Percentiles rank a stretch among this genome's conserved stretches.
These are phyloP conservation scores for Cryphonectria carpinicola DNA, from an alignment of 2,329 filamentous ascomycete species.

Conservation along the genomic window DNA sequence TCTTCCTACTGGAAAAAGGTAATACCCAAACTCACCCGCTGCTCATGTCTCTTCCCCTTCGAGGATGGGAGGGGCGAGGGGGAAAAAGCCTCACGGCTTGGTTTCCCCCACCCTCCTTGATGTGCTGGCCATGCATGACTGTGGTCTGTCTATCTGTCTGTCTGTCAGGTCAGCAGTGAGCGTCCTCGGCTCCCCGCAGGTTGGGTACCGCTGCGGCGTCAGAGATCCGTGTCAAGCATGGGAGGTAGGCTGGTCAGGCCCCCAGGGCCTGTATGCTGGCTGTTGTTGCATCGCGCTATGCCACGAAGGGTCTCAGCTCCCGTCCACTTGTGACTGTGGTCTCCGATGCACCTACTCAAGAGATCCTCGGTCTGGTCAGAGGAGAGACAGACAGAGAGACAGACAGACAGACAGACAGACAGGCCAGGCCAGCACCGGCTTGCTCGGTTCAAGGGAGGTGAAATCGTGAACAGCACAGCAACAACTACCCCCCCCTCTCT, in stretches of 20 bases:
- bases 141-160: conserved; percentile 4
- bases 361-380: not conserved
- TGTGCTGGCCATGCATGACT: not conserved
- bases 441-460: not conserved
- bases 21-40: not conserved
- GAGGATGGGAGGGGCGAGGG: not conserved
- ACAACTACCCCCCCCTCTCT: no score
- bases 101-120: not conserved
- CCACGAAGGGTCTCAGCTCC: conserved; percentile 7
- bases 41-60: not conserved
- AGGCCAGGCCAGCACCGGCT: not conserved
- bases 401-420: not conserved
- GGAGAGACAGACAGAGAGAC: not conserved
- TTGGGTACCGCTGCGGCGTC: conserved; percentile 8
- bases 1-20: not conserved
- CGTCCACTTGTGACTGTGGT: conserved; percentile 8
- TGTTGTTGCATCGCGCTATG: conserved; percentile 20
- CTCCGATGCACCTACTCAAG: conserved; percentile 3
- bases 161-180: conserved; percentile 5
- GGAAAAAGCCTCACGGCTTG: not conserved
- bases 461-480: not conserved
- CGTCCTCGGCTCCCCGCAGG: conserved; percentile 6
- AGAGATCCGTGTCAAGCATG: not conserved
- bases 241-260: conserved; percentile 13
- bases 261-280: conserved; percentile 8